Evolutionary conservation across 1,284 basidiomycete species (phyloP).

Genomic region (Coniferiporia weirii): DNA sequence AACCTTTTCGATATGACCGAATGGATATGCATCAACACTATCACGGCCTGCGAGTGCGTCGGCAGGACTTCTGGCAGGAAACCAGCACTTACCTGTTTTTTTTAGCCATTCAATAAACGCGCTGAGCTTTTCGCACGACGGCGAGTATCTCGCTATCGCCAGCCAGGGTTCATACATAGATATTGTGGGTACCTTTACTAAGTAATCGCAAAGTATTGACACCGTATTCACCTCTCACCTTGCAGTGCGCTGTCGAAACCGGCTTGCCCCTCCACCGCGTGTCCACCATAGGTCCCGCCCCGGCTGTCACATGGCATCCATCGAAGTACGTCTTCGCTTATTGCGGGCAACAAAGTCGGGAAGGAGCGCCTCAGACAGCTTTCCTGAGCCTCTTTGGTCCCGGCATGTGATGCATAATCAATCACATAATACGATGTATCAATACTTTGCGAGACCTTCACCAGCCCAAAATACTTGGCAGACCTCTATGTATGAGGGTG

Average conservation of each 20-base stretch:
- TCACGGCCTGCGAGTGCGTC: constrained; percentile 72
- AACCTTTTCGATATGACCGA: constrained; percentile 73
- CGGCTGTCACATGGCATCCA: constrained; percentile 74
- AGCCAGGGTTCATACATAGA: constrained; percentile 69
- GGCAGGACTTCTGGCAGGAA: neutral
- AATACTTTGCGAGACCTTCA: too few relatives aligned
- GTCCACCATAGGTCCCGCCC: constrained; percentile 55
- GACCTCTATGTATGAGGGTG: too few relatives aligned
- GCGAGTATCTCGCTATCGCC: constrained; percentile 73
- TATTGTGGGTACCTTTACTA: constrained; percentile 48
- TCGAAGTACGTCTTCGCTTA: constrained; percentile 72
- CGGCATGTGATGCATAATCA: constrained; percentile 27
- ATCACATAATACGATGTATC: too few relatives aligned
- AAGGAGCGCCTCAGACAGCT: constrained; percentile 57
- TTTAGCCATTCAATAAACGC: constrained; percentile 61
- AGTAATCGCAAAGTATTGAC: neutral
- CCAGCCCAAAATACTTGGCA: too few relatives aligned
- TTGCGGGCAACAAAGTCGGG: constrained; percentile 66
- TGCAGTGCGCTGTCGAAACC: constrained; percentile 72
- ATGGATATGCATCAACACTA: constrained; percentile 71
- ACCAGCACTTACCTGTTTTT: constrained; percentile 9
- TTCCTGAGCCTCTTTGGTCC: constrained; percentile 66
- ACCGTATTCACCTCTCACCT: neutral
- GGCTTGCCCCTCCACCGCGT: constrained; percentile 64
- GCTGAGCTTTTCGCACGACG: constrained; percentile 78